Percentiles rank a stretch among this genome's conserved stretches.
These are phyloP conservation scores for Pyrenophora seminiperda DNA, from an alignment of 2,329 filamentous ascomycete species.

Conservation along the genomic window DNA sequence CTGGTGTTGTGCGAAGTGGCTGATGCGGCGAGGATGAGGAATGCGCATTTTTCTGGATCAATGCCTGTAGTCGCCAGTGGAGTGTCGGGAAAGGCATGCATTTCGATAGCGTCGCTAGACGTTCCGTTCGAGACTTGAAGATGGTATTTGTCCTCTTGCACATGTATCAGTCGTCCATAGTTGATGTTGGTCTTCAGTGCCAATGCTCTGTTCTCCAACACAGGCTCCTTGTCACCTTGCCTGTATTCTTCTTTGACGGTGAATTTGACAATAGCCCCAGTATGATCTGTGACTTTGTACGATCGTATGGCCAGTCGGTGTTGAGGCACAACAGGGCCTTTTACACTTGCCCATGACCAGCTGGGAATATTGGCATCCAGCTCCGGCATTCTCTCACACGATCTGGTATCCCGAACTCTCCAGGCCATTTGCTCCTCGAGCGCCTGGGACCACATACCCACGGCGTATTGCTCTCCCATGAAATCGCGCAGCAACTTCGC, in stretches of 20 bases:
- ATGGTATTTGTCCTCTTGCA: neutral
- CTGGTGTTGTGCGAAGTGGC: neutral
- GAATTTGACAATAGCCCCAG: neutral
- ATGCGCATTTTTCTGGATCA: neutral
- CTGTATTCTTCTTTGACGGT: neutral
- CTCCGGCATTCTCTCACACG: neutral
- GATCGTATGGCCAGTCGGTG: neutral
- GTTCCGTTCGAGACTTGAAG: neutral
- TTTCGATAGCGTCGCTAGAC: neutral
- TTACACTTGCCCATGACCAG: slow-evolving; percentile 1
- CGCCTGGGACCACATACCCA: slow-evolving; percentile 25
- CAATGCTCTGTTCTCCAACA: neutral
- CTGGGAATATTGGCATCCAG: neutral
- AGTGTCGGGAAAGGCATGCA: neutral
- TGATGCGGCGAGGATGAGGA: neutral
- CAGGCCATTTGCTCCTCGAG: slow-evolving; percentile 36
- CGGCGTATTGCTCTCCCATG: slow-evolving; percentile 26
- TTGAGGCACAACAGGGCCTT: neutral
- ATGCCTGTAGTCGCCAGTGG: neutral
- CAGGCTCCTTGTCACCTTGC: neutral
- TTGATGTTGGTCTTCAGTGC: neutral
- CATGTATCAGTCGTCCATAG: neutral
- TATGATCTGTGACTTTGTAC: neutral
- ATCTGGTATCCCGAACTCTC: slow-evolving; percentile 1
- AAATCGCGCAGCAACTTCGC: slow-evolving; percentile 31